These are phyloP conservation scores for Urtica urens DNA, from an alignment of 306 rosid genomes.

Conservation along the genomic window DNA sequence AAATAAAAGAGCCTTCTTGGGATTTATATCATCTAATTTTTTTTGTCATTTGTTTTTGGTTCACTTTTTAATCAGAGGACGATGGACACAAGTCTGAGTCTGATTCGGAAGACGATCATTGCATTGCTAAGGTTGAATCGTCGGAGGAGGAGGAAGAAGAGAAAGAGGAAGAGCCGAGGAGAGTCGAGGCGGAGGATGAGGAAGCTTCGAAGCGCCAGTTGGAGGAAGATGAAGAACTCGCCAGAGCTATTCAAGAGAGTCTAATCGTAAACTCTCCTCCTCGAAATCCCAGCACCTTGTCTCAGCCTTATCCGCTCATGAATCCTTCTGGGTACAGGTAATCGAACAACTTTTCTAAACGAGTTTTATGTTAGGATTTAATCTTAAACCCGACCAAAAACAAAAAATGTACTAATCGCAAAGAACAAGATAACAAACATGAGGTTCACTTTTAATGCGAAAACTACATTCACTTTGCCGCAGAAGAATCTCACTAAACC, in stretches of 20 bases:
- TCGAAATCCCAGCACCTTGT: constrained; percentile 31
- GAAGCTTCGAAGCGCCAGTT: constrained; percentile 12
- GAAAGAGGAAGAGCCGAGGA: constrained; percentile 19
- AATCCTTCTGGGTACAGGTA: constrained; percentile 68
- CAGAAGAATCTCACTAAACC: too few species aligned
- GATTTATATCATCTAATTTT: too few species aligned
- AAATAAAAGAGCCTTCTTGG: too few species aligned
- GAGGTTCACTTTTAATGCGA: too few species aligned
- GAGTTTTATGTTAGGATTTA: too few species aligned
- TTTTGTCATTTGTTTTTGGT: too few species aligned
- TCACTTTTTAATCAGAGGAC: constrained; percentile 23
- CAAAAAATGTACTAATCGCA: too few species aligned
- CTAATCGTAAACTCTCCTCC: constrained; percentile 51
- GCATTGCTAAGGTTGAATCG: neutral
- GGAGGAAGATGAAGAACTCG: constrained; percentile 84
- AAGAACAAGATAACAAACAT: too few species aligned
- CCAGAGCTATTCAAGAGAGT: constrained; percentile 89
- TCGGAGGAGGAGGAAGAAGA: constrained; percentile 9
- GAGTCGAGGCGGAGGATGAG: constrained; percentile 34
- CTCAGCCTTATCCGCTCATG: constrained; percentile 40
- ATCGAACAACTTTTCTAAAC: too few species aligned
- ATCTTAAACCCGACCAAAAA: too few species aligned
- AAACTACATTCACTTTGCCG: too few species aligned
- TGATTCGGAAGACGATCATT: constrained; percentile 14
- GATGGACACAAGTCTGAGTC: constrained; percentile 42